A percentile compares a stretch with the other conserved stretches of the same genome.
Conservation (phyloP, 108 stramenopile genomes). For the Skeletonema menzelii region DNA sequence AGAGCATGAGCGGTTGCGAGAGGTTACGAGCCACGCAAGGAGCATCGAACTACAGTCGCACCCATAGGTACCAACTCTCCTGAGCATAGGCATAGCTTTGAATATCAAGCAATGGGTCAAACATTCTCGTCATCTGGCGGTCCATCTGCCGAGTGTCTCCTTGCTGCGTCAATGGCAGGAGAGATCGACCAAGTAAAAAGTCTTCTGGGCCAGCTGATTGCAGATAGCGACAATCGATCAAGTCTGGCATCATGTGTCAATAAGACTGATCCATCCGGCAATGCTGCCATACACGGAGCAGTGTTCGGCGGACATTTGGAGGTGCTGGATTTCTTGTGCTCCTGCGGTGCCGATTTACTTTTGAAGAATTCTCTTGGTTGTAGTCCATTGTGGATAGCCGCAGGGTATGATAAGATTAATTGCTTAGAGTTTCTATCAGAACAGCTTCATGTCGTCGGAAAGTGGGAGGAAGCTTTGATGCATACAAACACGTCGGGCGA, state of each 20-base stretch:
- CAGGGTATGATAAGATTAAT: constrained; percentile 41
- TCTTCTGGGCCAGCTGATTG: constrained; percentile 41
- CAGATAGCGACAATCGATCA: constrained; percentile 1
- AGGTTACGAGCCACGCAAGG: no score
- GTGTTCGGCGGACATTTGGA: constrained; percentile 49
- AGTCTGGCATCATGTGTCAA: constrained; percentile 16
- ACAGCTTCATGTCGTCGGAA: background rate
- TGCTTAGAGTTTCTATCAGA: constrained; percentile 42
- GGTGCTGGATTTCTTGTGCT: constrained; percentile 13
- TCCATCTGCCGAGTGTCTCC: constrained; percentile 11
- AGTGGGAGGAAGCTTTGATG: constrained; percentile 22
- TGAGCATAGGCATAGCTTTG: no score
- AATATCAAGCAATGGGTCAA: constrained; percentile 14
- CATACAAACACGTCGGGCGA: constrained; percentile 48
- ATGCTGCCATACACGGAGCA: constrained; percentile 46
- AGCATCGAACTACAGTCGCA: no score
- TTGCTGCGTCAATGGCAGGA: constrained; percentile 48
- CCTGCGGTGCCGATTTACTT: constrained; percentile 19
- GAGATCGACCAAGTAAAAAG: constrained; percentile 47
- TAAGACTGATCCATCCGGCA: constrained; percentile 31
- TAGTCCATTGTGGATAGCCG: constrained; percentile 47
- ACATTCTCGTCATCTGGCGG: constrained; percentile 2
- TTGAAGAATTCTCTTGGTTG: constrained; percentile 24
- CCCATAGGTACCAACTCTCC: no score
- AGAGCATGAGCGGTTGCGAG: no score